Conservation (phyloP, 148 eudicot species). For the Rhododendron henanense region DNA sequence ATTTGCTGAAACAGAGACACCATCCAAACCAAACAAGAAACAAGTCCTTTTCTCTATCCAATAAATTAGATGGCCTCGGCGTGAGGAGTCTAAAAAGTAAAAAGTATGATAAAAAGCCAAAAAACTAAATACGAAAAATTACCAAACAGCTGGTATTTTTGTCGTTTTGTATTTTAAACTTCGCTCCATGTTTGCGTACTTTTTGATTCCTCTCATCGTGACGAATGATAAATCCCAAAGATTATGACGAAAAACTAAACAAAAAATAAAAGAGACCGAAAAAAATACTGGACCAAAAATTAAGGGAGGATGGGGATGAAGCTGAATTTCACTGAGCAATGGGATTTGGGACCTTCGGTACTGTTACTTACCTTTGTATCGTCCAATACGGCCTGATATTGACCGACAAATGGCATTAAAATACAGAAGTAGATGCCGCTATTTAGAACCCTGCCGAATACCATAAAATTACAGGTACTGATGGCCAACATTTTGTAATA, state of each 20-base stretch:
- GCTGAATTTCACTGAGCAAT: not conserved
- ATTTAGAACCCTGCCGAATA: not conserved
- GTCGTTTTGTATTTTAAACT: too few species aligned
- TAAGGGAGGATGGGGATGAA: too few species aligned
- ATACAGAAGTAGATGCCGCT: not conserved
- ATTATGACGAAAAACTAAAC: too few species aligned
- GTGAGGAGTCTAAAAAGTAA: too few species aligned
- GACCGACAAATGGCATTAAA: not conserved
- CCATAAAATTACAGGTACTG: not conserved
- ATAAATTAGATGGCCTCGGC: not conserved
- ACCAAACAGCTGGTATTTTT: too few species aligned
- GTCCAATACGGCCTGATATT: not conserved
- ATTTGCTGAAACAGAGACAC: not conserved
- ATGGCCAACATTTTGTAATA: not conserved
- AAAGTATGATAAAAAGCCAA: too few species aligned
- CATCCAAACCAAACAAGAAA: not conserved
- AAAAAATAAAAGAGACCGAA: too few species aligned
- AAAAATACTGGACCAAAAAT: too few species aligned
- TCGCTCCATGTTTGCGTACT: too few species aligned
- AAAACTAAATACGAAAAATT: too few species aligned
- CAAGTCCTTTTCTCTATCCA: not conserved
- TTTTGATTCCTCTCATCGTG: too few species aligned
- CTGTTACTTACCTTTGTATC: not conserved
- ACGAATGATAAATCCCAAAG: too few species aligned
- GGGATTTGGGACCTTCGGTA: not conserved